These are phyloP conservation scores for Populus deltoides DNA, from an alignment of 345 rosid species.

Conservation along the genomic window DNA sequence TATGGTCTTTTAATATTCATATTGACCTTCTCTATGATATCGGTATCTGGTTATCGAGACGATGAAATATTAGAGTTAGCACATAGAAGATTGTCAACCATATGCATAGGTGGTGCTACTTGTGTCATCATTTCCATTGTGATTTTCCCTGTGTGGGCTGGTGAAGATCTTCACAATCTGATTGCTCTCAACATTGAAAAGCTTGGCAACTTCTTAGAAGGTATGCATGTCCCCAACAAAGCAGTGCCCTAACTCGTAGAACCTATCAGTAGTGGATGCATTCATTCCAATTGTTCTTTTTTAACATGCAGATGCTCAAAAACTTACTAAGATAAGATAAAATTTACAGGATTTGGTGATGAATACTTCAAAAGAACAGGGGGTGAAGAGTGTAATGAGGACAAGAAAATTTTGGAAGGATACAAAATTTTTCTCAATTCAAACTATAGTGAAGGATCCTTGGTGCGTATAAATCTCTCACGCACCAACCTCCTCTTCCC, in stretches of 20 bases:
- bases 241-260: not conserved
- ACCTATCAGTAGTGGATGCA: not conserved
- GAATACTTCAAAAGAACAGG: constrained; percentile 35
- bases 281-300: not conserved
- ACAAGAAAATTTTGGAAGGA: constrained; percentile 33
- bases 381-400: constrained; percentile 27
- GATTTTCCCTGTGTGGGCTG: constrained; percentile 35
- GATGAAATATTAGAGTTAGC: constrained; percentile 26
- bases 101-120: constrained; percentile 20
- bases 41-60: constrained; percentile 30
- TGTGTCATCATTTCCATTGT: constrained; percentile 15
- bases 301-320: not conserved
- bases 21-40: constrained; percentile 29
- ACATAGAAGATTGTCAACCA: constrained; percentile 22
- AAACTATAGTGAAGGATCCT: constrained; percentile 59
- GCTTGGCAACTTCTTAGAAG: constrained; percentile 28
- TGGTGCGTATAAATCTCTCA: constrained; percentile 41
- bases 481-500: not conserved
- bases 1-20: constrained; percentile 29
- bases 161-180: constrained; percentile 36
- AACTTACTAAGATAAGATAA: not conserved
- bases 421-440: constrained; percentile 62
- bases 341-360: constrained; percentile 54
- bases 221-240: constrained; percentile 8
- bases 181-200: constrained; percentile 26